Evolutionary conservation across 345 rosid species (phyloP), one percentile per base, ranked within the genome.

Genomic region (Lumnitzera littorea): DNA sequence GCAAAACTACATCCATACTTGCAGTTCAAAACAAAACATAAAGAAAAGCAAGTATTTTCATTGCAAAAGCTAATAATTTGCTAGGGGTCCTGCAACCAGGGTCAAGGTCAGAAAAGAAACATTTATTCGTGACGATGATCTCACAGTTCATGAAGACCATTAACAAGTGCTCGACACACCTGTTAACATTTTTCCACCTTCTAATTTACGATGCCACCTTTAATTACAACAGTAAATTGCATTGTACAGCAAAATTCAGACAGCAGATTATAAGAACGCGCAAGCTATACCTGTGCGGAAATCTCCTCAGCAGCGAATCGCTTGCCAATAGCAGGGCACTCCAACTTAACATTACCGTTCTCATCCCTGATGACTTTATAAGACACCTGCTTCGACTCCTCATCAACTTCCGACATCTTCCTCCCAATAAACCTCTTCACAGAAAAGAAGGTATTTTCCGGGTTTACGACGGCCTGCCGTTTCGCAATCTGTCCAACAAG

Each of bases 361-460:
- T 91, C 96, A 71, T 94, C 99, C 63, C 88, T 84, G 29, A 83
- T 78, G 51, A 94, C 99, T 64, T 43, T 83, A 59, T 94, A 91
- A 0, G 96, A 86, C 13, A 94, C 89, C 80, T 94, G 99, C 72
- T 91, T 94, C 3, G 96, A 81, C 75, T 94, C 99, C 70, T 94
- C 99, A 15, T 80, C 95, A 13, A 94, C 99, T 76, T 94, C 97
- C 1, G 79, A 70, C 99, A 91, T 91, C 76, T 85, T 94, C 80
- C 99, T 84, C 72, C 99, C 99, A 15, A 88, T 88, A 70, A 94
- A 94, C 80, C 99, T 86, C 83, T 94, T 94, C 24, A 94, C 99
- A 0, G 99, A 94, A 74, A 91, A 94, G 70, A 94, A 94, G 15
- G 99, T 94, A 51, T 95, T 95, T 81, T 95, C 97, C 0, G 97